Base-by-base conservation (phyloP, 306 rosid species). In the Hippophae rhamnoides region DNA sequence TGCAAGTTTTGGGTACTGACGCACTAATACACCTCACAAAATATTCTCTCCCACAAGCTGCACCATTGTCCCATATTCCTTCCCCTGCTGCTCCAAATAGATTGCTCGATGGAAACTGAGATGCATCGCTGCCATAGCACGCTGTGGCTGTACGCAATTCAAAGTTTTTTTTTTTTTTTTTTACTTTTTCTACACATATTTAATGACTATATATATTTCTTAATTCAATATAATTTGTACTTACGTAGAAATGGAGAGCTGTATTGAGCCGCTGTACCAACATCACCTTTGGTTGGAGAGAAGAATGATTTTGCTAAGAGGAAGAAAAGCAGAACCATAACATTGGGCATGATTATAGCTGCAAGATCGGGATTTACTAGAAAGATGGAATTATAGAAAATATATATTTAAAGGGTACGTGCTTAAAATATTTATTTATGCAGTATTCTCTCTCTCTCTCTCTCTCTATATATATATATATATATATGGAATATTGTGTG, bases 41-140 rank as follows among this genome's bases (percentile, higher is more conserved):
- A 56, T 86, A 90, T 31, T 63, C 64, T 57, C 94, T 80, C 41
- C 94, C 97, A 25, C 97, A 86, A 0, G 97, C 85, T 0, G 97
- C 95, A 0, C 97, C 97, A 41, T 86, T 90, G 71, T 90, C 94
- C 97, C 95, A 90, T 58, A 84, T 73, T 5, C 88, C 95, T 13
- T 84, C 97, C 2, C 97, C 94, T 0, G 89, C 97, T 0, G 95
- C 52, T 9, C 69, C 97, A 5, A 89, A 60, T 46, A 59, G 10
- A 54, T 68, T 68, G 47, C 47, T 56, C 23, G 65, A 18, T 0
- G 66, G 72, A 54, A 68, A 59, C 25, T n/a, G 38, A 9, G 57
- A 54, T 26, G 13, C 23, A 42, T 41, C 53, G 3, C 10, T 44
- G 0, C 72, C 60, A 23, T 27, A 26, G 41, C 72, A 68, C 12